Evolutionary conservation across 169 alveolate species (phyloP), one percentile per base, ranked within the genome.

Genomic region (Plasmodium gaboni): DNA sequence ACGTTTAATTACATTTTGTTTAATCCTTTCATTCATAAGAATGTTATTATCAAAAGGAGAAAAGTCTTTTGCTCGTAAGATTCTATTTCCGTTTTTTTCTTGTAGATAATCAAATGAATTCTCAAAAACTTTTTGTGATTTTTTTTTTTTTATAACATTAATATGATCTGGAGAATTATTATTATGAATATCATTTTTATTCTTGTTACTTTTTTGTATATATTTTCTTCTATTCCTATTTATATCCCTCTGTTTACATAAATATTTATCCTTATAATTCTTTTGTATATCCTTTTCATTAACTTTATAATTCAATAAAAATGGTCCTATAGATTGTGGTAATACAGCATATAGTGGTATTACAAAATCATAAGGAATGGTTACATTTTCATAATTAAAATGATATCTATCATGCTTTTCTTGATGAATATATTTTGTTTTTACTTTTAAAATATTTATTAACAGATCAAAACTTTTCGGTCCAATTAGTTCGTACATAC

Each of bases 401-500:
- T 70, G 69, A 59, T 80, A 80, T 10, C 67, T 59, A 48, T 42
- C 63, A 1, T 59, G 26, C 48, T 80, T 42, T 26, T 48, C 71
- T 57, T 15, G 46, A 60, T 44, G 60, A 17, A 26, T 7, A 57
- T 80, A 61, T 17, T 80, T 80, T 8, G n/a, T 67, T 65, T 80
- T 80, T 46, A 67, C 46, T 65, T 68, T 80, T 22, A 80, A 80
- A 67, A 80, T 67, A 55, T 80, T 80, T 70, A 50, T 12, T 22
- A 80, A 48, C 17, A 80, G 15, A 6, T 69, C 63, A 59, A 80
- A 59, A 70, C 90, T 80, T 15, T 32, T 53, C 1, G 90, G 90
- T 0, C 90, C 90, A 15, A 80, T 80, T 55, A 80, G 32, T 46
- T 80, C 90, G 28, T 80, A 80, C 90, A 80, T 80, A 46, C 90